A percentile compares a stretch with the other conserved stretches of the same genome.
Evolutionary conservation across 116 monocot species (phyloP).

Genomic region (Posidonia oceanica): DNA sequence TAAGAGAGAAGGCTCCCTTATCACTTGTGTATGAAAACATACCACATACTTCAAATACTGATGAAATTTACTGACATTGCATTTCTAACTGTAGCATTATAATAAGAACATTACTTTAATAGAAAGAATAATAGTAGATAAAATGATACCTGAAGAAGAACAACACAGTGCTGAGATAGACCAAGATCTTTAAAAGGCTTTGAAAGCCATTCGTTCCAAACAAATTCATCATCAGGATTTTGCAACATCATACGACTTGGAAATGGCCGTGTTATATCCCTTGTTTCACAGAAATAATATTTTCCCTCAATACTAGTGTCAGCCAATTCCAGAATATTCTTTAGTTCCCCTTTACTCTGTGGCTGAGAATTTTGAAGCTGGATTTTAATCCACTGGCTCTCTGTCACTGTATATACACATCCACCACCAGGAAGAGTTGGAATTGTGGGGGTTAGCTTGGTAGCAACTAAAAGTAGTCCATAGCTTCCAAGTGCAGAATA

Average conservation of each 20-base stretch:
- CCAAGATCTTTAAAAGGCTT: slow-evolving; percentile 94
- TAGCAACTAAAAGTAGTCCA: slow-evolving; percentile 82
- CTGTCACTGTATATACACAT: slow-evolving; percentile 70
- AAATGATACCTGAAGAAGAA: slow-evolving; percentile 75
- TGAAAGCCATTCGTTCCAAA: slow-evolving; percentile 94
- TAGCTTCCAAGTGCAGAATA: slow-evolving; percentile 65
- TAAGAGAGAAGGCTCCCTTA: too few species aligned
- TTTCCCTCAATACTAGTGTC: slow-evolving; percentile 94
- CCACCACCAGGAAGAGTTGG: slow-evolving; percentile 85
- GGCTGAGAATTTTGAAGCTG: slow-evolving; percentile 75
- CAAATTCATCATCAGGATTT: slow-evolving; percentile 91
- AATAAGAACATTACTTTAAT: too few species aligned
- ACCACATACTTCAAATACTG: too few species aligned
- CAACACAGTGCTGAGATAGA: slow-evolving; percentile 61
- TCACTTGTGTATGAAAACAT: too few species aligned
- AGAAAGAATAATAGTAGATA: not conserved
- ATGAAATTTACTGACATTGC: too few species aligned
- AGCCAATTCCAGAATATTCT: slow-evolving; percentile 73
- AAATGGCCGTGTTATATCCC: slow-evolving; percentile 89
- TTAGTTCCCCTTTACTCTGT: slow-evolving; percentile 75
- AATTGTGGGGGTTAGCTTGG: slow-evolving; percentile 42
- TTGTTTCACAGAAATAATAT: slow-evolving; percentile 87
- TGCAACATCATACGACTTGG: slow-evolving; percentile 56
- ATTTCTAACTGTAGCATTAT: too few species aligned
- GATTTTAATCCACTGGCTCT: slow-evolving; percentile 85